A percentile compares a stretch with the other conserved stretches of the same genome.
These are phyloP conservation scores for Talaromyces sp. DNA, from an alignment of 2,329 filamentous ascomycete species.

Conservation along the genomic window DNA sequence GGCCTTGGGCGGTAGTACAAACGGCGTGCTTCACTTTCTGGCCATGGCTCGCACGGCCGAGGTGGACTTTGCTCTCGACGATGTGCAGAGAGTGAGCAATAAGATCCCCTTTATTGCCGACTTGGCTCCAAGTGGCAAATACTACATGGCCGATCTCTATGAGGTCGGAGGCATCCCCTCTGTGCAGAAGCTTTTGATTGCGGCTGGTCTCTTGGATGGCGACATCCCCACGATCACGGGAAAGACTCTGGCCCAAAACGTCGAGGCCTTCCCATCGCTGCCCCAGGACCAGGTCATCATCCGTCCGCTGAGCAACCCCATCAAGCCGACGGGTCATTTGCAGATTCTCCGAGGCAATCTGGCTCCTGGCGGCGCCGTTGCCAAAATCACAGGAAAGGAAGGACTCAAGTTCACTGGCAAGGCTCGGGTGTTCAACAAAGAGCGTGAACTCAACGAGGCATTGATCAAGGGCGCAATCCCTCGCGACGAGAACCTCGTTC, in stretches of 20 bases:
- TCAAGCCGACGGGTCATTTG: constrained; percentile 81
- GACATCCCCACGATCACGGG: constrained; percentile 76
- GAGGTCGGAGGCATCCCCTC: constrained; percentile 78
- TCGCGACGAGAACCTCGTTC: constrained; percentile 73
- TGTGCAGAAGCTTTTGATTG: constrained; percentile 79
- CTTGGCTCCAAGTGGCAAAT: constrained; percentile 75
- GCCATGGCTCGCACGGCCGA: constrained; percentile 85
- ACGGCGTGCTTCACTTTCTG: constrained; percentile 81
- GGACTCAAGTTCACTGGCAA: constrained; percentile 75
- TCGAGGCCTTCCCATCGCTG: constrained; percentile 69
- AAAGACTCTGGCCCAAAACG: constrained; percentile 76
- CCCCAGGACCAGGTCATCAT: constrained; percentile 79
- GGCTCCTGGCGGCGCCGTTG: constrained; percentile 81
- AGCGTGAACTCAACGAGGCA: constrained; percentile 70
- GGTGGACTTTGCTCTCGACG: constrained; percentile 71
- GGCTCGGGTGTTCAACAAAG: constrained; percentile 82
- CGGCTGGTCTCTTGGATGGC: constrained; percentile 70
- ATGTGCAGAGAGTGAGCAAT: constrained; percentile 74
- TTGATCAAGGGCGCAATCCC: constrained; percentile 66
- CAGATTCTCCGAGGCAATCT: constrained; percentile 85
- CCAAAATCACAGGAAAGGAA: constrained; percentile 96
- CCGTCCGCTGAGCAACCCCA: constrained; percentile 71
- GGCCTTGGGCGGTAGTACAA: constrained; percentile 85
- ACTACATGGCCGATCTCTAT: constrained; percentile 85
- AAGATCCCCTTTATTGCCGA: constrained; percentile 84